These are phyloP conservation scores for Irpex lacteus DNA, from an alignment of 1,284 basidiomycete genomes.

Conservation along the genomic window DNA sequence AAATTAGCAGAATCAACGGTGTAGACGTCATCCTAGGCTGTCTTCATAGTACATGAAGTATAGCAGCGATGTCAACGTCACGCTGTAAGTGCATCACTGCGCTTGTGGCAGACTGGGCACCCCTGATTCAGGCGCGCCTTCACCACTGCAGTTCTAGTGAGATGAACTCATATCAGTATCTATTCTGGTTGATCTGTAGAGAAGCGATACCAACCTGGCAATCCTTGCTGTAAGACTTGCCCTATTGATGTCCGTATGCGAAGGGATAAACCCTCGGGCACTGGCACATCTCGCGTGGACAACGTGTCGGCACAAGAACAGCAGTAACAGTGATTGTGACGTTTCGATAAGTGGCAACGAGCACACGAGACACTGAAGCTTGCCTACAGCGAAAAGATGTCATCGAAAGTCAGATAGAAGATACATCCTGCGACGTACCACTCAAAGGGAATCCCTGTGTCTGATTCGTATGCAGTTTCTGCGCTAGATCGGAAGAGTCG, in stretches of 20 bases:
- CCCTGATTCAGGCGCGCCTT: constrained; percentile 60
- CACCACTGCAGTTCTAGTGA: constrained; percentile 64
- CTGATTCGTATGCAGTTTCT: constrained; percentile 70
- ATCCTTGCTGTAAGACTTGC: constrained; percentile 63
- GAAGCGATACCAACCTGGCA: constrained; percentile 59
- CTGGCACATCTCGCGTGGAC: constrained; percentile 76
- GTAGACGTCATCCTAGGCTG: too few relatives aligned
- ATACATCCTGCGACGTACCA: constrained; percentile 40
- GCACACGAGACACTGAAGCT: constrained; percentile 68
- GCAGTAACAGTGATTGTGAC: constrained; percentile 55
- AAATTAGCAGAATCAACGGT: too few relatives aligned
- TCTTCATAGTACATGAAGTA: too few relatives aligned
- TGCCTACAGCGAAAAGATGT: constrained; percentile 37
- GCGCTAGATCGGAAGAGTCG: constrained; percentile 76
- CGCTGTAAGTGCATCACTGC: constrained; percentile 49
- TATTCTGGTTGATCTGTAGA: neutral
- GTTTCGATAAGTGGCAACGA: constrained; percentile 54
- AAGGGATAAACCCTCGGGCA: constrained; percentile 54
- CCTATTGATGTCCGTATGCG: constrained; percentile 40
- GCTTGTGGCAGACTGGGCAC: constrained; percentile 74
- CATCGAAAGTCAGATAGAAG: neutral
- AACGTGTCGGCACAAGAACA: constrained; percentile 88
- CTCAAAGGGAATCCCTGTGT: constrained; percentile 74
- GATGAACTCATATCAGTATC: constrained; percentile 2
- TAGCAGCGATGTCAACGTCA: constrained; percentile 20